Evolutionary conservation across 2,329 filamentous ascomycete species (phyloP).

Genomic region (Ophiostoma sp.): DNA sequence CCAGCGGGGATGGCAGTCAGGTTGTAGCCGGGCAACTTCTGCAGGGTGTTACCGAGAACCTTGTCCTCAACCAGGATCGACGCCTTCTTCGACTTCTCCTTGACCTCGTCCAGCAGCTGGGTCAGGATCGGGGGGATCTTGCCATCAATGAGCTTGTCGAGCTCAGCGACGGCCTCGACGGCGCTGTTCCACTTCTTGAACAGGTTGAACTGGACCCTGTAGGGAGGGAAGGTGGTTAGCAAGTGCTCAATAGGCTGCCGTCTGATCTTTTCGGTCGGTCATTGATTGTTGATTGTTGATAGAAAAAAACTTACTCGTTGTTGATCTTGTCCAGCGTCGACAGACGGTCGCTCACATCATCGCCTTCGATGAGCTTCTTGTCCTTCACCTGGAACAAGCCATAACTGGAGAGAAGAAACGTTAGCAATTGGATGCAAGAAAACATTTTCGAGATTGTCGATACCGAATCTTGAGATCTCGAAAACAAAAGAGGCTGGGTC

Average conservation of each 20-base stretch:
- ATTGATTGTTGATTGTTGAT: background rate
- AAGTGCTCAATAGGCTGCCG: background rate
- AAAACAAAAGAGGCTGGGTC: background rate
- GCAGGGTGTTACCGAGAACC: constrained; percentile 88
- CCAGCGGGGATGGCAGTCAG: constrained; percentile 78
- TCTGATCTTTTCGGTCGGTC: background rate
- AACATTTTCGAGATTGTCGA: background rate
- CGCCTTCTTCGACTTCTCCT: constrained; percentile 89
- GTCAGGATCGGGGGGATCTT: constrained; percentile 90
- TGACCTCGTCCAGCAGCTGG: constrained; percentile 80
- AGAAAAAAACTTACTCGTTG: constrained; percentile 66
- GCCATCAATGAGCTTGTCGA: constrained; percentile 82
- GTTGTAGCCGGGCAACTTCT: constrained; percentile 84
- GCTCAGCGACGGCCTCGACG: constrained; percentile 85
- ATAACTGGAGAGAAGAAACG: constrained; percentile 63
- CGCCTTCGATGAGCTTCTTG: constrained; percentile 94
- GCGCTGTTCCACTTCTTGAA: constrained; percentile 98
- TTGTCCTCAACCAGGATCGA: constrained; percentile 92
- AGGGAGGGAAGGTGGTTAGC: background rate
- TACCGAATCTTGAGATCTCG: background rate
- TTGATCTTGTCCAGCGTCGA: constrained; percentile 81
- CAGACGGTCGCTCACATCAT: constrained; percentile 71
- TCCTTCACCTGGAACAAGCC: constrained; percentile 97
- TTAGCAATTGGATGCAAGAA: constrained; percentile 34
- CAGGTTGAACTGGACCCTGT: constrained; percentile 88